These are phyloP conservation scores for Halocafeteria seosinensis DNA, from an alignment of 108 stramenopile species.

Conservation along the genomic window DNA sequence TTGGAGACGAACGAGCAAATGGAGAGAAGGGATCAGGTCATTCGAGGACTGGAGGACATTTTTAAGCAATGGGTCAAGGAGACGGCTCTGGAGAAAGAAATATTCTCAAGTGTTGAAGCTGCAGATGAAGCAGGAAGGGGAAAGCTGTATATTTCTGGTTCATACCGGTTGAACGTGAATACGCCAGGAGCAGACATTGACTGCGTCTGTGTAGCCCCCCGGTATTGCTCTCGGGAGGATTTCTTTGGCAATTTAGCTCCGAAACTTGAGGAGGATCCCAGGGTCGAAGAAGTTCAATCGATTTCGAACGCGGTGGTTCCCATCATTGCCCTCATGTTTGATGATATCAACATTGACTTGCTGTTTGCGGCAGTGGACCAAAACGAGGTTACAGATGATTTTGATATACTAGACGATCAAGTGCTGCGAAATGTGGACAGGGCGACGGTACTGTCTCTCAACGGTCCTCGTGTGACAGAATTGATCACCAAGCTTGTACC, in stretches of 20 bases:
- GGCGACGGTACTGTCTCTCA: constrained; percentile 58
- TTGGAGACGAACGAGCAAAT: no score
- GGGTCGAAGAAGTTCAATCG: constrained; percentile 70
- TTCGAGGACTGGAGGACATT: no score
- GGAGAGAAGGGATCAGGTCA: no score
- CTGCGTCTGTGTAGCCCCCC: constrained; percentile 56
- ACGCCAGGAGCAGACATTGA: constrained; percentile 94
- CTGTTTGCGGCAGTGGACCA: constrained; percentile 70
- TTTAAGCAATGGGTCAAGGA: no score
- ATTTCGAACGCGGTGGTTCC: constrained; percentile 79
- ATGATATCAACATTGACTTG: constrained; percentile 86
- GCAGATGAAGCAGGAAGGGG: no score
- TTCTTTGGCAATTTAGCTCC: constrained; percentile 75
- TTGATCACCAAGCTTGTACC: constrained; percentile 65
- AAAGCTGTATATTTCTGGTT: constrained; percentile 39
- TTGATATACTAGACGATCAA: constrained; percentile 83
- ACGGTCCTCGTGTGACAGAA: constrained; percentile 80
- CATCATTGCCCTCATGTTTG: constrained; percentile 90
- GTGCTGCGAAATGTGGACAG: constrained; percentile 75
- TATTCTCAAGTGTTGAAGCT: no score
- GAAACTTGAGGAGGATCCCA: constrained; percentile 52
- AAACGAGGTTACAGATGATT: constrained; percentile 28
- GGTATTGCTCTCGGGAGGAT: constrained; percentile 62
- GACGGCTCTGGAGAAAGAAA: no score
- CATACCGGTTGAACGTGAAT: constrained; percentile 76